Conservation (phyloP, 2,329 filamentous ascomycete species). For the Fusarium piperis region DNA sequence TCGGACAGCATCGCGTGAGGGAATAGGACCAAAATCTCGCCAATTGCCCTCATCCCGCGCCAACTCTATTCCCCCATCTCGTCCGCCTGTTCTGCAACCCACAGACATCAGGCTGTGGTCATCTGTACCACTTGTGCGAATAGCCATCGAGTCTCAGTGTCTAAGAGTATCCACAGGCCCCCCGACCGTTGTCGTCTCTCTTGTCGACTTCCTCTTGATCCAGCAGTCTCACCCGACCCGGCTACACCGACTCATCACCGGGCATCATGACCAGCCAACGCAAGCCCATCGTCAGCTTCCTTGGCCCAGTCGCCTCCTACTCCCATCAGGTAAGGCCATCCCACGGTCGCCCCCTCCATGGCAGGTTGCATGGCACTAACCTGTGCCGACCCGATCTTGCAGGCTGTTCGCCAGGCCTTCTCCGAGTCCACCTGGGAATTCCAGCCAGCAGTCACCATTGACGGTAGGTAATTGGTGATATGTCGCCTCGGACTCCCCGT, state of each 20-base stretch:
- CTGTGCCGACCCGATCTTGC: slow-evolving; percentile 20
- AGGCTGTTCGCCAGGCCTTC: slow-evolving; percentile 61
- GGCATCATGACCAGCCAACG: slow-evolving; percentile 40
- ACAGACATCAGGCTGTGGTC: not conserved
- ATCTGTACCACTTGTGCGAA: not conserved
- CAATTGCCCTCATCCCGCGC: slow-evolving; percentile 13
- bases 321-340: slow-evolving; percentile 58
- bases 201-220: not conserved
- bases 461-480: slow-evolving; percentile 48
- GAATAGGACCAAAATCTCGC: not conserved
- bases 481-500: not conserved
- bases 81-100: slow-evolving; percentile 12
- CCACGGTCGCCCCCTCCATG: slow-evolving; percentile 1
- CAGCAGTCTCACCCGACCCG: slow-evolving; percentile 4
- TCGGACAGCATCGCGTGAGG: not conserved
- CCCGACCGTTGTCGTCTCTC: not conserved
- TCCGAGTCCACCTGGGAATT: slow-evolving; percentile 58
- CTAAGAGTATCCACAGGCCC: not conserved
- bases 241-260: slow-evolving; percentile 15
- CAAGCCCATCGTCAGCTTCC: slow-evolving; percentile 58
- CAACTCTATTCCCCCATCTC: not conserved
- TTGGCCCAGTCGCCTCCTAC: slow-evolving; percentile 61
- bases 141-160: not conserved
- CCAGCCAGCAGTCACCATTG: slow-evolving; percentile 62
- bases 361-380: slow-evolving; percentile 31